Evolutionary conservation across 495 filamentous ascomycete species (phyloP), one percentile per base, ranked within the genome.

Genomic region (Copromyces sp.): DNA sequence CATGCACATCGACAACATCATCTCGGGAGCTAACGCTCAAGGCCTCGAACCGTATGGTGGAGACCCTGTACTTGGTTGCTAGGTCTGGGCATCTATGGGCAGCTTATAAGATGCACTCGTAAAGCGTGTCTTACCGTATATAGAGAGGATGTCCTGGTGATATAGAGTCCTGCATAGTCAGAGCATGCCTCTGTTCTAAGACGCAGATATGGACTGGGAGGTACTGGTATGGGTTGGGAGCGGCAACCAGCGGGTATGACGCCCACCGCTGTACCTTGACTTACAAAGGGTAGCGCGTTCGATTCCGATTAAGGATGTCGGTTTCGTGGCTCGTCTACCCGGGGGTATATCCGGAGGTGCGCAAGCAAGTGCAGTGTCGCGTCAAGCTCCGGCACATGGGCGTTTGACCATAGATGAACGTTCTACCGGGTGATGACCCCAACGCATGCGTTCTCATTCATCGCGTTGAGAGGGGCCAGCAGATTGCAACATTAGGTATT

Each of bases 51-150:
- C 4, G 29, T 32, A 61, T 17, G 24, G 29, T 32, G 53, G 29
- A 12, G 29, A 24, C 11, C 29, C 53, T 65, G 53, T 65, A 35
- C 53, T 65, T 17, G 53, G 29, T 35, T 32, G 53, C 53, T 65
- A 12, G 53, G 14, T 24, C 29, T 17, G 14, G 53, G 53, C 53
- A 35, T 65, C 29, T 16, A 65, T 9, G 53, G 29, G 35, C 53
- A 65, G 53, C 8, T 9, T 65, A 65, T 65, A 65, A 65, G 53
- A 65, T 75, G 74, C 72, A 77, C 71, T 77, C 78, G 80, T 80
- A 81, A 79, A 79, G 78, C 80, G 71, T 76, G 76, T 77, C 68
- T 72, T 76, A 76, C 74, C 76, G 76, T 81, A 80, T 81, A 78
- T 80, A 81, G 78, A 78, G 73, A 73, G 77, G 39, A 70, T 65